A percentile compares a stretch with the other conserved stretches of the same genome.
These are phyloP conservation scores for Yarrowia hollandica DNA, from an alignment of 805 yeast species.

Conservation along the genomic window DNA sequence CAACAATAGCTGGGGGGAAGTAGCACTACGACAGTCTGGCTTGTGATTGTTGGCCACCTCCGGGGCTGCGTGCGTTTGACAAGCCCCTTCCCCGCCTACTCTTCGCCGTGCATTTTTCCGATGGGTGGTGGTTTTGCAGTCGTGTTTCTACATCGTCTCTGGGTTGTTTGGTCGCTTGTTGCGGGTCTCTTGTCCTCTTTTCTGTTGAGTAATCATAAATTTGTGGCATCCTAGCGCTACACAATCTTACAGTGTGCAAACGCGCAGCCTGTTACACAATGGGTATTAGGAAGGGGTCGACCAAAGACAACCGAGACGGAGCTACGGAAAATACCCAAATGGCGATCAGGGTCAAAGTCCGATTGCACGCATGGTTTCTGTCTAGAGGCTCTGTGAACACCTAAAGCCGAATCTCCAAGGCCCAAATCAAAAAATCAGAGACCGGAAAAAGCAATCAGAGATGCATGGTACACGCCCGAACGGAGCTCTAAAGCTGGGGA, in stretches of 20 bases:
- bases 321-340: too few species aligned
- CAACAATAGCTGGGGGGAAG: neutral
- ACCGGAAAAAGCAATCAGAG: neutral
- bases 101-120: too few species aligned
- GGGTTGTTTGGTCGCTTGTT: too few species aligned
- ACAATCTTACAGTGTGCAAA: too few species aligned
- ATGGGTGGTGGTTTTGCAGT: too few species aligned
- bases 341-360: too few species aligned
- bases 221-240: too few species aligned
- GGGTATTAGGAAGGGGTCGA: too few species aligned
- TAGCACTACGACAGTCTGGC: neutral
- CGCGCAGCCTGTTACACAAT: too few species aligned
- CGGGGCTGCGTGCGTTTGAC: slow-evolving; percentile 5
- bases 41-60: neutral
- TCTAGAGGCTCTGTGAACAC: neutral
- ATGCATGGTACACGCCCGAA: neutral
- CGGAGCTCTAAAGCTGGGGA: slow-evolving; percentile 24
- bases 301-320: too few species aligned
- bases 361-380: neutral
- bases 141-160: too few species aligned
- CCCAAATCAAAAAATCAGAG: neutral
- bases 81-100: slow-evolving; percentile 16
- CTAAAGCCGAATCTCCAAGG: neutral
- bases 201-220: slow-evolving; percentile 22
- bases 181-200: neutral